Conservation (phyloP, 2,329 filamentous ascomycete genomes). For the Penicillium freii region DNA sequence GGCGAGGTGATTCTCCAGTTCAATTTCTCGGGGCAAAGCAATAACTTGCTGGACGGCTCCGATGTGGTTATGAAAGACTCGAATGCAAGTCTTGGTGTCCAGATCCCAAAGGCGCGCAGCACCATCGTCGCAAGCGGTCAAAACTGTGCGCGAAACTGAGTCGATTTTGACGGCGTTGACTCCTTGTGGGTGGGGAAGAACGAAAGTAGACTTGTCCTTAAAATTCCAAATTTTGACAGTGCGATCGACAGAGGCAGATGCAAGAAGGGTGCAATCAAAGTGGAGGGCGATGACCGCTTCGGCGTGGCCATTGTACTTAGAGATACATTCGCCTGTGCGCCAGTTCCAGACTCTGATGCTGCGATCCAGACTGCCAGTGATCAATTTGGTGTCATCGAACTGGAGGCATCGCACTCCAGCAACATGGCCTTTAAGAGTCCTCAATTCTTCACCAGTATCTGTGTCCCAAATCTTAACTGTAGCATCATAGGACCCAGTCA, state of each 20-base stretch:
- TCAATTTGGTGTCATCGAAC: constrained; percentile 87
- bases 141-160: constrained; percentile 73
- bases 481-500: constrained; percentile 90
- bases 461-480: constrained; percentile 97
- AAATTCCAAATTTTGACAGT: constrained; percentile 94
- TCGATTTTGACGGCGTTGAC: constrained; percentile 95
- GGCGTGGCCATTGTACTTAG: constrained; percentile 74
- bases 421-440: constrained; percentile 80
- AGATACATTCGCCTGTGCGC: constrained; percentile 83
- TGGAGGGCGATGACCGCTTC: constrained; percentile 84
- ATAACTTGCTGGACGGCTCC: constrained; percentile 93
- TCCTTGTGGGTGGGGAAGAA: constrained; percentile 83
- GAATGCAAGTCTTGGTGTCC: constrained; percentile 75
- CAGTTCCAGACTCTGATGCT: constrained; percentile 96
- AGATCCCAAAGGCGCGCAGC: constrained; percentile 92
- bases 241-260: constrained; percentile 84
- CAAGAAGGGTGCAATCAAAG: constrained; percentile 79
- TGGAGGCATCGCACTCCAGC: constrained; percentile 83
- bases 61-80: constrained; percentile 80
- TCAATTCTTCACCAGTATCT: constrained; percentile 78
- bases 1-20: constrained; percentile 70
- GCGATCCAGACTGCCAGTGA: constrained; percentile 83
- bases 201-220: constrained; percentile 74
- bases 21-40: constrained; percentile 80
- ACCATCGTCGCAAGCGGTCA: constrained; percentile 91